A percentile compares a stretch with the other conserved stretches of the same genome.
Conservation (phyloP, 768 basidiomycete genomes). For the Lyophyllum decastes region DNA sequence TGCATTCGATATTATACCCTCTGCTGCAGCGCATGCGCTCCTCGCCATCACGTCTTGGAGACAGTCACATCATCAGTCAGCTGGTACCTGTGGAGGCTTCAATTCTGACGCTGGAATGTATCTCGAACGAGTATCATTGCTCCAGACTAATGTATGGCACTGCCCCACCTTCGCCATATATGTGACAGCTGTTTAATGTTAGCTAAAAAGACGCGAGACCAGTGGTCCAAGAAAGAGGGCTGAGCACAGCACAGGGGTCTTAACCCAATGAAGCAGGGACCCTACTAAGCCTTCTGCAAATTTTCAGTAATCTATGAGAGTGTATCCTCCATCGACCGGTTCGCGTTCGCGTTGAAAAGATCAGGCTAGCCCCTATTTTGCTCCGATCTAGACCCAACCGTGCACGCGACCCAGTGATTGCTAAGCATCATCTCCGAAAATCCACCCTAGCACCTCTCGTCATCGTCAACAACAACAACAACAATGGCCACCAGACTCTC, state of each 20-base stretch:
- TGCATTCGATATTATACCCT: background rate
- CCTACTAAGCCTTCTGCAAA: no score
- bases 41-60: background rate
- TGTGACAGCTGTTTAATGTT: background rate
- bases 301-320: no score
- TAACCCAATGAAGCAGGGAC: no score
- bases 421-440: background rate
- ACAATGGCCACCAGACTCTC: constrained; percentile 28
- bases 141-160: background rate
- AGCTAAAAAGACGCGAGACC: background rate
- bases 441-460: background rate
- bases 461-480: constrained; percentile 6
- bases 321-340: no score
- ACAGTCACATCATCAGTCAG: no score
- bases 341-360: no score
- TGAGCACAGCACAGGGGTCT: no score
- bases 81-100: background rate
- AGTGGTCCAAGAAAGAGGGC: no score
- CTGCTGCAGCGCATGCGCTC: no score
- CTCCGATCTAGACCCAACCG: no score
- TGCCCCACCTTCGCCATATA: background rate
- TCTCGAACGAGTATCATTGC: background rate
- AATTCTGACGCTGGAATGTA: background rate
- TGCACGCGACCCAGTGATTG: background rate
- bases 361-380: no score